These are phyloP conservation scores for Sclerospora graminicola DNA, from an alignment of 352 stramenopile species.

Conservation along the genomic window DNA sequence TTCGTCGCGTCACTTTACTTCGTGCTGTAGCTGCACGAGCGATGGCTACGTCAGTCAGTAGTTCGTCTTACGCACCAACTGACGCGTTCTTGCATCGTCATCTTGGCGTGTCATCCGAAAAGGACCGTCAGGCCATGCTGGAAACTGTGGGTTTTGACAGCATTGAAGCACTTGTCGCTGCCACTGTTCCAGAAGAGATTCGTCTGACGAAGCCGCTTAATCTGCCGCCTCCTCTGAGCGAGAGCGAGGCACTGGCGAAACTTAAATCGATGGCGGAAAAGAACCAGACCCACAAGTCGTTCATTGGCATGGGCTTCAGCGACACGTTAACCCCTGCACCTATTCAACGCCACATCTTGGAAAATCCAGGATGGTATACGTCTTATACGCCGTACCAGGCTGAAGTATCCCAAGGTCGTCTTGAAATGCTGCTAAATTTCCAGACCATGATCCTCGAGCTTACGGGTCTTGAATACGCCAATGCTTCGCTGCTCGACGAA, in stretches of 20 bases:
- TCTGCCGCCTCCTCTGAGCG: constrained; percentile 69
- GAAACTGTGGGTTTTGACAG: constrained; percentile 86
- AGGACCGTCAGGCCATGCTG: constrained; percentile 90
- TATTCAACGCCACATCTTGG: constrained; percentile 96
- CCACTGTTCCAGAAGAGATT: constrained; percentile 93
- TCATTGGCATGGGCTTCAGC: constrained; percentile 98
- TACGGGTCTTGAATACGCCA: constrained; percentile 94
- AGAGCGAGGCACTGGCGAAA: constrained; percentile 89
- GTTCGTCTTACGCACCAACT: constrained; percentile 26
- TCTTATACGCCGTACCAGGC: constrained; percentile 98
- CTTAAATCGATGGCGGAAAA: constrained; percentile 89
- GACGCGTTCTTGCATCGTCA: constrained; percentile 70
- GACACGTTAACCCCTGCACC: constrained; percentile 93
- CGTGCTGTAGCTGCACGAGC: constrained; percentile 6
- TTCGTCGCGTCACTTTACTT: constrained; percentile 9
- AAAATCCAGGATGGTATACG: constrained; percentile 99
- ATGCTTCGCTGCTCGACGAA: constrained; percentile 97
- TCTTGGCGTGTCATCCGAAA: constrained; percentile 81
- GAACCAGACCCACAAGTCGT: constrained; percentile 93
- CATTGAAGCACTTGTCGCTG: constrained; percentile 91
- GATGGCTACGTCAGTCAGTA: constrained; percentile 3
- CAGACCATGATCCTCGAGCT: constrained; percentile 97
- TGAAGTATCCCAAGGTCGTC: constrained; percentile 97
- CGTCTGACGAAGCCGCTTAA: constrained; percentile 44
- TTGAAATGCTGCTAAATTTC: constrained; percentile 99